Conservation (phyloP, 2,329 filamentous ascomycete genomes). For the Tolypocladium paradoxum region DNA sequence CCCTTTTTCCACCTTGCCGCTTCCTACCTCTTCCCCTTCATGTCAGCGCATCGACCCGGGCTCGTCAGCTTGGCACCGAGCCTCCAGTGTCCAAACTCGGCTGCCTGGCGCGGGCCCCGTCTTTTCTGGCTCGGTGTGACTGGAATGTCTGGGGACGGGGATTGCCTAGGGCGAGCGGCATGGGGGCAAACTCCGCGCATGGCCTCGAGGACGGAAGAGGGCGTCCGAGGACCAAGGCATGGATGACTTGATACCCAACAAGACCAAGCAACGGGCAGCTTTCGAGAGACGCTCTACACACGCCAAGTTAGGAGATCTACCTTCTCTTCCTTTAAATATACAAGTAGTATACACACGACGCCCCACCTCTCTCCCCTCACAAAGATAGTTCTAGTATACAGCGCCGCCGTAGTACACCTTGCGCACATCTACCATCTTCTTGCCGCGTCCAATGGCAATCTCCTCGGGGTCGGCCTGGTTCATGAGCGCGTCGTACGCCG, state of each 20-base stretch:
- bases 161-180: too few relatives aligned
- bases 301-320: background rate
- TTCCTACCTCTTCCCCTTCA: too few relatives aligned
- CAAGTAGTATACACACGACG: background rate
- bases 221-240: background rate
- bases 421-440: constrained; percentile 90
- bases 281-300: background rate
- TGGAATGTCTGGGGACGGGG: too few relatives aligned
- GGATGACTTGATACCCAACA: background rate
- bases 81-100: too few relatives aligned
- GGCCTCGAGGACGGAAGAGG: background rate
- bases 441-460: constrained; percentile 78
- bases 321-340: background rate
- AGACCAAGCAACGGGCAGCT: background rate
- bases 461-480: constrained; percentile 81
- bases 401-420: constrained; percentile 93
- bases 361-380: background rate
- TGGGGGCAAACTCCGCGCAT: too few relatives aligned
- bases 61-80: too few relatives aligned
- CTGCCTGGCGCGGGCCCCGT: too few relatives aligned
- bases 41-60: too few relatives aligned
- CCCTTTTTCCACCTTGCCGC: too few relatives aligned
- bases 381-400: background rate
- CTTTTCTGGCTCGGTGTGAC: too few relatives aligned
- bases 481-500: constrained; percentile 70